A percentile compares a stretch with the other conserved stretches of the same genome.
phyloP scores from a whole-genome alignment of 768 basidiomycete species.

The Dentipellis sp. region DNA sequence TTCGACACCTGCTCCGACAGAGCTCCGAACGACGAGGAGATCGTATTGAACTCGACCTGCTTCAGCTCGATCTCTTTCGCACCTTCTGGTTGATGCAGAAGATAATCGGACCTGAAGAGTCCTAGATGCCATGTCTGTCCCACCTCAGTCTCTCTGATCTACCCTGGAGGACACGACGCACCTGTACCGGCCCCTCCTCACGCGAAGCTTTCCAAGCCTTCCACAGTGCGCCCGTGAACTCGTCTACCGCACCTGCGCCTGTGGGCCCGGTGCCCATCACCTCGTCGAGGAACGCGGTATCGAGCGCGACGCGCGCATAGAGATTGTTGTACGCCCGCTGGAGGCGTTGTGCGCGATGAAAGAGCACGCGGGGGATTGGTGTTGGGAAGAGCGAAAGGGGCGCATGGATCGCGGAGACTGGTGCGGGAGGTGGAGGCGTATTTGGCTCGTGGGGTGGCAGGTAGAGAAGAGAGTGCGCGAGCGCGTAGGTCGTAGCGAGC shows the following conservation, averaged over 20 bases:
- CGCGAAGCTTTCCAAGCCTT: slow-evolving; percentile 72
- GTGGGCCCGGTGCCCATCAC: slow-evolving; percentile 64
- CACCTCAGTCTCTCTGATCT: slow-evolving; percentile 26
- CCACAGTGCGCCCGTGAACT: slow-evolving; percentile 84
- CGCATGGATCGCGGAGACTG: slow-evolving; percentile 79
- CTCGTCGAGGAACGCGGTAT: slow-evolving; percentile 69
- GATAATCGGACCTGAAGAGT: slow-evolving; percentile 90
- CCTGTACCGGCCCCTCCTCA: slow-evolving; percentile 53
- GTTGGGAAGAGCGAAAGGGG: slow-evolving; percentile 85
- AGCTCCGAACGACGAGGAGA: slow-evolving; percentile 83
- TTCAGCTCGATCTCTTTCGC: slow-evolving; percentile 46
- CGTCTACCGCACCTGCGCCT: slow-evolving; percentile 73
- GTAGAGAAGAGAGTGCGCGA: slow-evolving; percentile 80
- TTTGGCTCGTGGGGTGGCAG: slow-evolving; percentile 43
- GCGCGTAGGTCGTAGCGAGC: slow-evolving; percentile 72
- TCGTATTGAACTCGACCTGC: slow-evolving; percentile 98
- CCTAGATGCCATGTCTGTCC: slow-evolving; percentile 76
- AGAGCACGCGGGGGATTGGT: slow-evolving; percentile 70
- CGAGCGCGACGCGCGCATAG: slow-evolving; percentile 76
- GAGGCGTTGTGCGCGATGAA: slow-evolving; percentile 51
- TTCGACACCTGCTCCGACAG: slow-evolving; percentile 59
- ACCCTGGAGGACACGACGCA: slow-evolving; percentile 18
- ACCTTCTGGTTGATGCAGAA: slow-evolving; percentile 51
- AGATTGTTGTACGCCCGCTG: slow-evolving; percentile 78
- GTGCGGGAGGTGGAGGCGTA: slow-evolving; percentile 32